Percentiles rank a stretch among this genome's conserved stretches.
phyloP scores from a whole-genome alignment of 345 rosid species.

The Eucalyptus grandis region DNA sequence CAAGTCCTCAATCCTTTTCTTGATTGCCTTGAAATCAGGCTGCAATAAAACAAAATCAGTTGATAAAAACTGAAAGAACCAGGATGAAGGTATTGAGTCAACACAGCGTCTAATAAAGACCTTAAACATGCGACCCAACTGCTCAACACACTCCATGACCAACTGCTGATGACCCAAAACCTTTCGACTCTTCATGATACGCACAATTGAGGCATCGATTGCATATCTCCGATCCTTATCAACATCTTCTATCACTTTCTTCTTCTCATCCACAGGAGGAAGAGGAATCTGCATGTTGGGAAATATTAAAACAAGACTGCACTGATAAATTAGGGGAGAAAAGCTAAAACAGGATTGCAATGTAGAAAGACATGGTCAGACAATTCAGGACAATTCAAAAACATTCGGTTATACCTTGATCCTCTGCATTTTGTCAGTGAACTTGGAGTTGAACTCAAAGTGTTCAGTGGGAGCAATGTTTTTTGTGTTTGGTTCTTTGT shows the following conservation, averaged over 20 bases:
- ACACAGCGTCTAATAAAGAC: conserved; percentile 1
- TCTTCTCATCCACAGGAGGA: conserved; percentile 84
- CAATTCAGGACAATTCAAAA: too few species aligned
- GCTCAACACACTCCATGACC: conserved; percentile 81
- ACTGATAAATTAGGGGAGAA: too few species aligned
- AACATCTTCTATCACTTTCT: conserved; percentile 85
- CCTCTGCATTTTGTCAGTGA: too few species aligned
- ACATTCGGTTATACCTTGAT: too few species aligned
- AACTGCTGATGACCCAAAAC: conserved; percentile 74
- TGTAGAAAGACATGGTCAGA: too few species aligned
- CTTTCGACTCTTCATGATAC: conserved; percentile 93
- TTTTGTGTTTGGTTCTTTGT: too few species aligned
- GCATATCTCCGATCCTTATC: conserved; percentile 84
- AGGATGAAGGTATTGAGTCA: not conserved
- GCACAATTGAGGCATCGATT: conserved; percentile 91
- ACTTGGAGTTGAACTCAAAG: too few species aligned
- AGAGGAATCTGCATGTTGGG: conserved; percentile 11
- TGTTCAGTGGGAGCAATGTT: too few species aligned
- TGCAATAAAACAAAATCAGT: conserved; percentile 8
- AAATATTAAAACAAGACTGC: too few species aligned
- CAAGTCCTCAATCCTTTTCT: conserved; percentile 89
- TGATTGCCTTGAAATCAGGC: conserved; percentile 93
- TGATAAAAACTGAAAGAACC: not conserved
- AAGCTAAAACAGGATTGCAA: too few species aligned
- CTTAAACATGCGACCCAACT: conserved; percentile 89